Evolutionary conservation across 441 rosid genomes (phyloP), one percentile per base, ranked within the genome.

Genomic region (Corymbia citriodora): DNA sequence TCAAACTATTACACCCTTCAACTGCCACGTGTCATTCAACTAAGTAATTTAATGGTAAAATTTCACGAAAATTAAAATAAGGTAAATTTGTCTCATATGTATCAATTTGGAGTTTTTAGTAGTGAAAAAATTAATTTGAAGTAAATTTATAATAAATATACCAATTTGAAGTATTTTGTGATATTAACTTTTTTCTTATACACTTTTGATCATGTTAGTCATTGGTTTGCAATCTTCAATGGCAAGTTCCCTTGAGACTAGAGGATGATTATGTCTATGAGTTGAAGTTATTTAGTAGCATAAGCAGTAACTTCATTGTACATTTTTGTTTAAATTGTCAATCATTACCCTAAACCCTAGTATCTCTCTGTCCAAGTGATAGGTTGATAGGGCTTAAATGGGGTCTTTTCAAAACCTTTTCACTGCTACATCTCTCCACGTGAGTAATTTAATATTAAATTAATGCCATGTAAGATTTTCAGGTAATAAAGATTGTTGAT

Each of bases 1-100:
- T 9, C 25, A 55, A 55, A 55, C 0, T 0, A 2, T 1, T 55
- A 55, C 2, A 55, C 4, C 9, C 1, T 7, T 23, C 0, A 55
- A 55, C 1, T 55, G 21, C 6, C 1, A 55, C 4, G 10, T 55
- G 10, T 55, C 0, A 55, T 55, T 0, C 21, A 55, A 55, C 9
- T 55, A 2, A 55, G 1, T 0, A 55, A 55, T 55, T 55, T 55
- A 4, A 55, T 19, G 0, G 0, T 55, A 55, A 55, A 55, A 55
- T 55, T 19, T 55, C 19, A 55, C 1, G 21, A 1, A 55, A 55
- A 55, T 3, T 55, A 55, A 19, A 55, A 17, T 1, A 18, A 55
- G 19, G 19, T 55, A 55, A 55, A 55, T 55, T 18, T 55, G 0
- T 55, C 4, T 17, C 0, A 55, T 55, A 8, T 55, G 15, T 55